Conservation (phyloP, 1,139 yeast species). For the Kurtzmaniella natalensis region DNA sequence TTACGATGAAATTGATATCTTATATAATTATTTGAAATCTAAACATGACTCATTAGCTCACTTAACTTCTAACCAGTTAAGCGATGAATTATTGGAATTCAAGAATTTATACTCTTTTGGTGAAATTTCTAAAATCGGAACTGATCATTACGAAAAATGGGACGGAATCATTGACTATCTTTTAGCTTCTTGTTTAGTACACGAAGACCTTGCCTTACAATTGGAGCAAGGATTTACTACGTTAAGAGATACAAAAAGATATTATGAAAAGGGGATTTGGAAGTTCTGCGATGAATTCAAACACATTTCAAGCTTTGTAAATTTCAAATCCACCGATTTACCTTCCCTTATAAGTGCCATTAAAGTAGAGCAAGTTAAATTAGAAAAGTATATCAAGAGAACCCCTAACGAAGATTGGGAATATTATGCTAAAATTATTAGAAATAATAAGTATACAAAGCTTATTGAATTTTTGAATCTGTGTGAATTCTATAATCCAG, state of each 20-base stretch:
- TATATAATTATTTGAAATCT: not conserved
- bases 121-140: not conserved
- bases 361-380: not conserved
- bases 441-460: not conserved
- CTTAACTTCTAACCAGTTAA: not conserved
- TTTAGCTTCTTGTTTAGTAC: not conserved
- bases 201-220: not conserved
- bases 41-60: no score
- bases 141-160: constrained; percentile 1
- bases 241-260: not conserved
- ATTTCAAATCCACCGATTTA: not conserved
- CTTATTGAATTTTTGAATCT: constrained; percentile 1
- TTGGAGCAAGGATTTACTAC: not conserved
- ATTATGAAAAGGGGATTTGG: not conserved
- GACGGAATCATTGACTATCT: not conserved
- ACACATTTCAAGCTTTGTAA: not conserved
- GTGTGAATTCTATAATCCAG: not conserved
- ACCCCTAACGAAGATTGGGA: not conserved
- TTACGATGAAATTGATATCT: not conserved
- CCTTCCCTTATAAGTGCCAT: not conserved
- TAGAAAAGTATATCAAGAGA: not conserved
- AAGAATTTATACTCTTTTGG: constrained; percentile 1
- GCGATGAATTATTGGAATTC: not conserved
- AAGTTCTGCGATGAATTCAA: constrained; percentile 1
- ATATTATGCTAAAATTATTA: not conserved